Evolutionary conservation across 2,329 filamentous ascomycete species (phyloP).

Genomic region (Ampelomyces quisqualis): DNA sequence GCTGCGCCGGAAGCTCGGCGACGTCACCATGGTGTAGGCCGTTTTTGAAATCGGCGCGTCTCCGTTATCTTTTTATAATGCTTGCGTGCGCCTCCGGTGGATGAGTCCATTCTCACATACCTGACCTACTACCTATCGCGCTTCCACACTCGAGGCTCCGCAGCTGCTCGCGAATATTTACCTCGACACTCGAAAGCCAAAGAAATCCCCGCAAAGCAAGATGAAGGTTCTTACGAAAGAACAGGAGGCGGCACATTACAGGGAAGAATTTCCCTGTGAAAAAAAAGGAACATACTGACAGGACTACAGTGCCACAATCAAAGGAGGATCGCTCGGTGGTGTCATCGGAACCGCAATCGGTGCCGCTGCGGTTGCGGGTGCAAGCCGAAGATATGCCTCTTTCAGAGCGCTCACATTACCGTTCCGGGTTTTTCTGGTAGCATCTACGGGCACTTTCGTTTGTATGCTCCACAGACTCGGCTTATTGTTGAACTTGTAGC

Average conservation of each 20-base stretch:
- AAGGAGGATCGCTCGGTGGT: conserved; percentile 76
- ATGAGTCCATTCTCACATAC: not conserved
- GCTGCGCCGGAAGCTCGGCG: conserved; percentile 36
- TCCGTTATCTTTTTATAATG: conserved; percentile 31
- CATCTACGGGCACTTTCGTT: conserved; percentile 77
- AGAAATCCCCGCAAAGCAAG: conserved; percentile 9
- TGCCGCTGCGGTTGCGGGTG: conserved; percentile 65
- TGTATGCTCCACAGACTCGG: conserved; percentile 48
- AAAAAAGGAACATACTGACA: conserved; percentile 13
- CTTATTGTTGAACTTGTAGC: not conserved
- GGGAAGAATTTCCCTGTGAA: conserved; percentile 45
- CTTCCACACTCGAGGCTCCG: not conserved
- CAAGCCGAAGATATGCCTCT: conserved; percentile 69
- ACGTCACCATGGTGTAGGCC: conserved; percentile 40
- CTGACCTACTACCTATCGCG: not conserved
- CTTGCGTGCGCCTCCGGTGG: conserved; percentile 11
- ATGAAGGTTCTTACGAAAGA: conserved; percentile 98
- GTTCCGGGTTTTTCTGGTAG: conserved; percentile 86
- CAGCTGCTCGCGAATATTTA: not conserved
- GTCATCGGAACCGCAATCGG: conserved; percentile 67
- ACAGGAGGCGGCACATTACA: conserved; percentile 86
- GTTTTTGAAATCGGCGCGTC: conserved; percentile 17
- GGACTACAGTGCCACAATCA: conserved; percentile 63
- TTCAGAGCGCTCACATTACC: conserved; percentile 83
- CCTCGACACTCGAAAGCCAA: not conserved